phyloP scores from a whole-genome alignment of 148 eudicot species.

The Pouteria glomerata region DNA sequence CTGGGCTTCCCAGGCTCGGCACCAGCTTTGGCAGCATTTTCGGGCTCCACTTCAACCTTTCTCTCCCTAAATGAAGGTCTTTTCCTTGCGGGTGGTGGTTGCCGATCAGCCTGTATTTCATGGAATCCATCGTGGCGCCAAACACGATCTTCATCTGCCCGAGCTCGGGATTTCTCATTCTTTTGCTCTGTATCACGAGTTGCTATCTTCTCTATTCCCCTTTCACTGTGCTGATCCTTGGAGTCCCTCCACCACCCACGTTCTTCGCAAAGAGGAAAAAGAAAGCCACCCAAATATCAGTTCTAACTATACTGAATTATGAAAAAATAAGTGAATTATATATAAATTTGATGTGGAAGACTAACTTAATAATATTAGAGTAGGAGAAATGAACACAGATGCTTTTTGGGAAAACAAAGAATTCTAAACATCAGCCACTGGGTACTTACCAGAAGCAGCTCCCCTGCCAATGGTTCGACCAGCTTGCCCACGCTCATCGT shows the following conservation, averaged over 20 bases:
- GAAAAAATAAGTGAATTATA: too few species aligned
- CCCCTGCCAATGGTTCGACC: slow-evolving; percentile 54
- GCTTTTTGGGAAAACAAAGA: neutral
- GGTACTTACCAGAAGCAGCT: slow-evolving; percentile 51
- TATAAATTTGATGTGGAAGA: too few species aligned
- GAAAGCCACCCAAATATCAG: neutral
- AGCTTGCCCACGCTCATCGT: slow-evolving; percentile 75
- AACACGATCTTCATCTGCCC: slow-evolving; percentile 33
- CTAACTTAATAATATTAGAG: neutral
- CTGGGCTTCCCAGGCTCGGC: slow-evolving; percentile 26
- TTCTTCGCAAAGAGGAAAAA: slow-evolving; percentile 29
- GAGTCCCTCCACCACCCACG: slow-evolving; percentile 68
- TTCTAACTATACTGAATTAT: neutral
- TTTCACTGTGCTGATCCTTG: slow-evolving; percentile 39
- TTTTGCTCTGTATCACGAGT: slow-evolving; percentile 25
- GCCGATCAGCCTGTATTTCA: slow-evolving; percentile 38
- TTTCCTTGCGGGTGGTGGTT: slow-evolving; percentile 47
- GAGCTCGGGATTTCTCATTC: slow-evolving; percentile 41
- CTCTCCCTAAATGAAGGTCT: slow-evolving; percentile 82
- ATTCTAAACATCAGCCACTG: neutral
- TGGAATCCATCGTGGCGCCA: slow-evolving; percentile 64
- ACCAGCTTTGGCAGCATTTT: slow-evolving; percentile 24
- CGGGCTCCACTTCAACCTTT: slow-evolving; percentile 40
- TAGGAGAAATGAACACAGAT: neutral
- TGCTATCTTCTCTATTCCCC: slow-evolving; percentile 20